These are phyloP conservation scores for Tuctoria greenei DNA, from an alignment of 176 grass and related monocot species.

Conservation along the genomic window DNA sequence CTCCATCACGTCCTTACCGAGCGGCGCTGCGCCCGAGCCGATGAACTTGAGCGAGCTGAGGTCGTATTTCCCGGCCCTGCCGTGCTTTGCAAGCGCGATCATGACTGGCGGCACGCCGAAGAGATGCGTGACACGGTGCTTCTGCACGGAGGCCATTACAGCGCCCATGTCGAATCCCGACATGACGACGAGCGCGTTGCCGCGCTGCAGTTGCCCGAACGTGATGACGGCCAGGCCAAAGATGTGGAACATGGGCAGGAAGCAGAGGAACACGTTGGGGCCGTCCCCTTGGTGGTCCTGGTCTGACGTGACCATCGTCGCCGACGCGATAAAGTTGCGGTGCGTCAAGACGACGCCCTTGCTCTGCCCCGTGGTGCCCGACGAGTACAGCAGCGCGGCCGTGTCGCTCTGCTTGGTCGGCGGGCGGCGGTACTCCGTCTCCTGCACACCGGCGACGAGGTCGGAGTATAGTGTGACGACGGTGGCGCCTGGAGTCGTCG, in stretches of 20 bases:
- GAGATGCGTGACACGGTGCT: conserved; percentile 58
- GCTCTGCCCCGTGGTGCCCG: conserved; percentile 87
- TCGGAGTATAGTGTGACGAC: conserved; percentile 54
- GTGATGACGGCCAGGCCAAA: conserved; percentile 77
- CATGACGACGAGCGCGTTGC: conserved; percentile 72
- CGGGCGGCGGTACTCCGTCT: conserved; percentile 47
- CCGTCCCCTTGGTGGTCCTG: conserved; percentile 66
- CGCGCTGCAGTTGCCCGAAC: conserved; percentile 67
- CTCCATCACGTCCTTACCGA: conserved; percentile 94
- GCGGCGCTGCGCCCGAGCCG: conserved; percentile 85
- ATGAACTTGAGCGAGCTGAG: conserved; percentile 69
- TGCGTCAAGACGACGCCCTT: conserved; percentile 95
- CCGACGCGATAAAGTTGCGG: conserved; percentile 71
- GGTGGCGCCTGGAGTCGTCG: conserved; percentile 1
- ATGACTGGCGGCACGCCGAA: conserved; percentile 92
- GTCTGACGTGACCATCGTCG: conserved; percentile 55
- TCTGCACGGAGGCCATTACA: conserved; percentile 54
- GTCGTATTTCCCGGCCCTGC: conserved; percentile 57
- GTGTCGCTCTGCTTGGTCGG: conserved; percentile 56
- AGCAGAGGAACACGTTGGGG: conserved; percentile 82
- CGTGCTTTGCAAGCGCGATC: conserved; percentile 81
- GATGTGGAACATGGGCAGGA: conserved; percentile 98
- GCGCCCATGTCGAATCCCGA: conserved; percentile 64
- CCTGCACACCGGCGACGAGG: conserved; percentile 42
- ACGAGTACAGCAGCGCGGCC: conserved; percentile 82